Evolutionary conservation across 2,329 filamentous ascomycete genomes (phyloP), one percentile per base, ranked within the genome.

Genomic region (Byssothecium circinans): DNA sequence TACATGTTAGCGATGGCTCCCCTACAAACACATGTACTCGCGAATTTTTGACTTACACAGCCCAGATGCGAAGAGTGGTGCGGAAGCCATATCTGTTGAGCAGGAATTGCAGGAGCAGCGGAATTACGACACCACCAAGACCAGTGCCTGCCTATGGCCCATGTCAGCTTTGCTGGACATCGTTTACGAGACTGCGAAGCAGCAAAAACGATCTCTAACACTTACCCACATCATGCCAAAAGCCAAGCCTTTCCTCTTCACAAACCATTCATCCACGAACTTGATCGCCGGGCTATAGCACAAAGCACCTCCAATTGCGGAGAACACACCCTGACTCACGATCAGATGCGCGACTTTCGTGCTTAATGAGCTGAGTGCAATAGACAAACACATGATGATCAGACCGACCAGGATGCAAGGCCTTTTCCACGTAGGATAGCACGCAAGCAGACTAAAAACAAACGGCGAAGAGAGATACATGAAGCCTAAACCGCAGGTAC

Each of bases 201-300:
- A n/a, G n/a, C n/a, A n/a, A n/a, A n/a, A n/a, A n/a, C n/a, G n/a
- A n/a, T n/a, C n/a, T n/a, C n/a, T n/a, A n/a, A n/a, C n/a, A n/a
- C n/a, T n/a, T n/a, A n/a, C n/a, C n/a, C n/a, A 60, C 49, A 79
- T 74, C 11, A 77, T 66, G 0, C 78, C 78, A 56, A 74, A 75
- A 0, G 78, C 78, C 23, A 81, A 64, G 1, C 77, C 77, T 49
- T 77, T 75, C n/a, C 71, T 61, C 11, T 59, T 60, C n/a, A 79
- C 62, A 56, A 80, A 81, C 69, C 58, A 84, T 56, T 80, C 75
- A 41, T 79, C 75, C 15, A 79, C 60, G 51, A 74, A 75, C 4
- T 72, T 53, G 18, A 77, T 70, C 2, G 70, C 68, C 0, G 75
- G 76, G 30, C 58, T 78, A 53, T 71, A 82, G n/a, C 78, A 53